Evolutionary conservation across 805 yeast species (phyloP).

Genomic region (Spencermartinsiella europaea): DNA sequence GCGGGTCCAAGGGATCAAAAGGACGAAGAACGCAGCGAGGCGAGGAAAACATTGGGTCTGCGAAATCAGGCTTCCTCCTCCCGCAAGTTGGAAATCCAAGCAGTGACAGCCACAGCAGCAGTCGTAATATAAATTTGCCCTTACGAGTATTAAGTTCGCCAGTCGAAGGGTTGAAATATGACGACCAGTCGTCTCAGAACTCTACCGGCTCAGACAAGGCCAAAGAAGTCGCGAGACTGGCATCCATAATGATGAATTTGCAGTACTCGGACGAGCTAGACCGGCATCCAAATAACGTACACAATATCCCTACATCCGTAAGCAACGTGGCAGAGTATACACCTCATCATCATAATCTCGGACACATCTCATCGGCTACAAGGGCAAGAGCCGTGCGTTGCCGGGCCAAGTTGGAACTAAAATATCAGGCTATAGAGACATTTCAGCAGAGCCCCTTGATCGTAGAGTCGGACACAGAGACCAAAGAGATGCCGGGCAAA

Average conservation of each 20-base stretch:
- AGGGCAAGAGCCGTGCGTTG: conserved; percentile 23
- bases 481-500: conserved; percentile 39
- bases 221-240: conserved; percentile 18
- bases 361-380: conserved; percentile 15
- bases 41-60: neutral
- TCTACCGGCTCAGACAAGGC: conserved; percentile 4
- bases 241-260: conserved; percentile 18
- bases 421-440: conserved; percentile 22
- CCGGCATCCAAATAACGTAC: neutral
- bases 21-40: neutral
- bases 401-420: conserved; percentile 29
- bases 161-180: neutral
- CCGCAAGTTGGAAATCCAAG: too few relatives aligned
- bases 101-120: too few relatives aligned
- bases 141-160: neutral
- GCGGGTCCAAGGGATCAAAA: neutral
- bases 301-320: neutral
- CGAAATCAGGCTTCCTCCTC: neutral
- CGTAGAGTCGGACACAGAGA: neutral
- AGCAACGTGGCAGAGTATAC: neutral
- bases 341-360: neutral
- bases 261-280: conserved; percentile 13
- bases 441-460: conserved; percentile 13
- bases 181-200: neutral
- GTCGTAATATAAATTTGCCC: neutral